Evolutionary conservation across 2,329 filamentous ascomycete genomes (phyloP), one percentile per base, ranked within the genome.

Genomic region (Pseudogymnoascus sp.): DNA sequence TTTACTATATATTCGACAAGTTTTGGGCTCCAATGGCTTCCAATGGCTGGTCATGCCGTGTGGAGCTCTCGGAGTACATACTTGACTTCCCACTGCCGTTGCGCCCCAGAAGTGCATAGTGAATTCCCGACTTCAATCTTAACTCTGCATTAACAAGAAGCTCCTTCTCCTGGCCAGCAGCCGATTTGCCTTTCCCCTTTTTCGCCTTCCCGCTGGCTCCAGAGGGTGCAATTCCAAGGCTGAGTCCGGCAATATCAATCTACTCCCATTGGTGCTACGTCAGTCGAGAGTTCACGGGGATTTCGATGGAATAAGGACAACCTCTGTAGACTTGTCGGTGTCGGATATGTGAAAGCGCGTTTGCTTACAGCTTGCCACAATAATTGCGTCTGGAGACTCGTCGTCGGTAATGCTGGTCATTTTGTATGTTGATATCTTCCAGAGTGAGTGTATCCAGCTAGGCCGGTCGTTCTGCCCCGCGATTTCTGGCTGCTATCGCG

Each of bases 41-140:
- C 25, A 50, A 50, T 30, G 25, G n/a, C 43, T 30, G 43, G 25
- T 12, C n/a, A 2, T 18, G n/a, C 25, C 18, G 25, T 30, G 8
- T 18, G 30, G 16, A 32, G 34, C 38, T 38, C 9, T 20, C 18
- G 7, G 20, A 25, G 5, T 12, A 69, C 79, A 72, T 73, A 87
- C 85, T 93, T 3, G 89, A 92, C 70, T 95, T 95, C 5, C 90
- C 91, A 1, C 86, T 88, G 0, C 90, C 90, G 73, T 95, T 95
- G 6, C 89, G 81, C 0, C 90, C 91, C 18, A 93, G 78, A 1
- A 95, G 77, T 0, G 89, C 90, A 77, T 95, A 95, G 63, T 88
- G 81, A 50, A 85, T 79, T 0, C 88, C 87, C 58, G 85, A 82
- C 65, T 93, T 89, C 2, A 95, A 75, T 22, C 85, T 82, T 35